phyloP scores from a whole-genome alignment of 768 basidiomycete genomes.

The Lactarius sp. region DNA sequence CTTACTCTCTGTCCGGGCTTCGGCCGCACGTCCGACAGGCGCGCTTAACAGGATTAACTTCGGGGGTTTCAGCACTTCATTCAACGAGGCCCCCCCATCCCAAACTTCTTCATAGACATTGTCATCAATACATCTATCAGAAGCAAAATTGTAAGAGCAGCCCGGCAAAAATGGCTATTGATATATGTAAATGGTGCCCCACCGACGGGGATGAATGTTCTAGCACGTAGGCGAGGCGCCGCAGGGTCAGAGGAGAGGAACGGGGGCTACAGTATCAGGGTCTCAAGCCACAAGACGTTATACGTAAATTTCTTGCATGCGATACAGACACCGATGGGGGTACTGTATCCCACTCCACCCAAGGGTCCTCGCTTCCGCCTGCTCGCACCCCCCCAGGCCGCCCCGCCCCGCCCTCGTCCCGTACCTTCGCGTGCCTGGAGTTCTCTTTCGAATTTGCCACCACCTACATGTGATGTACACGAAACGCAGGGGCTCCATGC shows the following conservation, averaged over 20 bases:
- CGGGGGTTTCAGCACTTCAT: slow-evolving; percentile 4
- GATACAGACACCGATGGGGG: slow-evolving; percentile 3
- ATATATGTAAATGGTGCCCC: neutral
- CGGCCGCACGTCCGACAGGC: slow-evolving; percentile 10
- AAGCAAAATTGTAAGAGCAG: neutral
- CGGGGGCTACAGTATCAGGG: neutral
- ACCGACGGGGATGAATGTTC: neutral
- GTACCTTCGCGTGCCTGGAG: slow-evolving; percentile 6
- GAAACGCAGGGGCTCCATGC: neutral
- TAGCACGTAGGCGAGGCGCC: neutral
- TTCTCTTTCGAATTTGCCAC: slow-evolving; percentile 3
- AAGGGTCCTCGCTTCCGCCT: neutral
- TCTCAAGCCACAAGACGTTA: neutral
- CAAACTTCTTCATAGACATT: neutral
- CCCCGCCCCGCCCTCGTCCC: neutral
- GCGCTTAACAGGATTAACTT: slow-evolving; percentile 3
- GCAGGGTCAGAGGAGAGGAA: neutral
- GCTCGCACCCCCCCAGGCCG: neutral
- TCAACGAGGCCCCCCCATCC: slow-evolving; percentile 1
- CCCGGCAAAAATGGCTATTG: neutral
- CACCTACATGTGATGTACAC: slow-evolving; percentile 1
- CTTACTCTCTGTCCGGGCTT: neutral
- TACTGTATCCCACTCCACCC: neutral
- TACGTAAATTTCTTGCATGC: slow-evolving; percentile 7
- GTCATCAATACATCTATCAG: neutral